Evolutionary conservation across 2,329 filamentous ascomycete genomes (phyloP).

Genomic region (Chrysoporthe cubensis): DNA sequence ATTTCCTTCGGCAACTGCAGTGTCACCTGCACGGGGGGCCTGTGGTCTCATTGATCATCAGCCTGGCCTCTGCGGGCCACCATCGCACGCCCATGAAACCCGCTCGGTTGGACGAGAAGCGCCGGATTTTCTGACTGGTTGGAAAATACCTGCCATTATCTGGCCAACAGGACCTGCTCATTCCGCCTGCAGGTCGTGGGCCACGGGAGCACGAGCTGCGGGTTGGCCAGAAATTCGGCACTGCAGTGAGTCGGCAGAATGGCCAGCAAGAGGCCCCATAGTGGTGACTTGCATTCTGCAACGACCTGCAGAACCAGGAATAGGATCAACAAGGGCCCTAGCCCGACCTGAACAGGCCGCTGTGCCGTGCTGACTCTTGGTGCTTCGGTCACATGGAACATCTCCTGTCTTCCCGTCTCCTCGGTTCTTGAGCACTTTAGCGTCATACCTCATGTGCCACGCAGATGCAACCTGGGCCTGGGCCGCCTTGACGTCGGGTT

Average conservation of each 20-base stretch:
- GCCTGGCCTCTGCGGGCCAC: background rate
- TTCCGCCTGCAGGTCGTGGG: slow-evolving; percentile 2
- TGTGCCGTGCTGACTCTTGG: background rate
- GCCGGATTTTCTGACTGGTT: slow-evolving; percentile 21
- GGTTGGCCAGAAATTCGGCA: slow-evolving; percentile 26
- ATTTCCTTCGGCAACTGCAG: slow-evolving; percentile 2
- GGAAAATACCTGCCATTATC: slow-evolving; percentile 25
- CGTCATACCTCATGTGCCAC: slow-evolving; percentile 12
- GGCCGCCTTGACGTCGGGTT: slow-evolving; percentile 6
- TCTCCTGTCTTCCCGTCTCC: background rate
- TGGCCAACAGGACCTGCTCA: slow-evolving; percentile 23
- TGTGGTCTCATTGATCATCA: slow-evolving; percentile 6
- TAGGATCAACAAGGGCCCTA: background rate
- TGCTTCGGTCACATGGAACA: slow-evolving; percentile 13
- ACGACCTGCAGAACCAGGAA: slow-evolving; percentile 6
- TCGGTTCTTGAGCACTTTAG: background rate
- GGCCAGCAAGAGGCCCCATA: background rate
- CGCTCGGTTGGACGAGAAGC: slow-evolving; percentile 20
- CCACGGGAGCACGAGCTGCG: background rate
- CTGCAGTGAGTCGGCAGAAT: background rate
- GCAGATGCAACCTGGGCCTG: slow-evolving; percentile 8
- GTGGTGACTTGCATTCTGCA: slow-evolving; percentile 4
- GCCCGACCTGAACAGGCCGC: slow-evolving; percentile 5
- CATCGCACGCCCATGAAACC: slow-evolving; percentile 10
- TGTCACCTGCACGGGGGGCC: slow-evolving; percentile 9